phyloP scores from a whole-genome alignment of 495 filamentous ascomycete species.

The Daldinia loculata region DNA sequence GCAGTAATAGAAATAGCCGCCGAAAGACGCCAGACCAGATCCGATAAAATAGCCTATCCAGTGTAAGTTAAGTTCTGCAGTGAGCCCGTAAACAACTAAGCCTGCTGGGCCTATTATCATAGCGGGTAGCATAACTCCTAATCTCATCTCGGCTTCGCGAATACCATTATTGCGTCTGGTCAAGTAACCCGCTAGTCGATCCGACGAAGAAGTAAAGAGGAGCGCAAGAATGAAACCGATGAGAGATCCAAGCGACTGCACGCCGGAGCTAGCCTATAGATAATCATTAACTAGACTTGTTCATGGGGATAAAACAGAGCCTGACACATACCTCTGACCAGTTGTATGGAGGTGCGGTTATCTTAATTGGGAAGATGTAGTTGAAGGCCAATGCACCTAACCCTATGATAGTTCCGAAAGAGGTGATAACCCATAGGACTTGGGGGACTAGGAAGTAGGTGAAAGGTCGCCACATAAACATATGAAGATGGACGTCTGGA shows the following conservation, averaged over 20 bases:
- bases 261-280: constrained; percentile 62
- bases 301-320: no score
- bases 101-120: constrained; percentile 66
- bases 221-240: constrained; percentile 63
- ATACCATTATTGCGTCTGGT: constrained; percentile 68
- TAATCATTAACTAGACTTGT: constrained; percentile 53
- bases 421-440: constrained; percentile 65
- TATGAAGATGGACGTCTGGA: constrained; percentile 54
- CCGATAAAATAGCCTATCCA: constrained; percentile 67
- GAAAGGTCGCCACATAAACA: constrained; percentile 60
- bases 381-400: constrained; percentile 48
- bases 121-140: constrained; percentile 69
- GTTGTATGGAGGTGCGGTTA: constrained; percentile 58
- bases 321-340: constrained; percentile 37
- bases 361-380: constrained; percentile 69
- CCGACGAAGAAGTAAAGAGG: constrained; percentile 58
- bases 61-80: constrained; percentile 64
- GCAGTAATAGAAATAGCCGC: constrained; percentile 51
- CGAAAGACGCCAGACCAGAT: constrained; percentile 62
- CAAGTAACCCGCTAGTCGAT: constrained; percentile 65
- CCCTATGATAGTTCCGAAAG: constrained; percentile 51
- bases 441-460: constrained; percentile 64
- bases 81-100: constrained; percentile 68
- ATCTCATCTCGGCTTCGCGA: constrained; percentile 75
- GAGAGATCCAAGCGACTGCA: constrained; percentile 63